A percentile compares a stretch with the other conserved stretches of the same genome.
These are phyloP conservation scores for Neurospora sp. DNA, from an alignment of 495 filamentous ascomycete species.

Conservation along the genomic window DNA sequence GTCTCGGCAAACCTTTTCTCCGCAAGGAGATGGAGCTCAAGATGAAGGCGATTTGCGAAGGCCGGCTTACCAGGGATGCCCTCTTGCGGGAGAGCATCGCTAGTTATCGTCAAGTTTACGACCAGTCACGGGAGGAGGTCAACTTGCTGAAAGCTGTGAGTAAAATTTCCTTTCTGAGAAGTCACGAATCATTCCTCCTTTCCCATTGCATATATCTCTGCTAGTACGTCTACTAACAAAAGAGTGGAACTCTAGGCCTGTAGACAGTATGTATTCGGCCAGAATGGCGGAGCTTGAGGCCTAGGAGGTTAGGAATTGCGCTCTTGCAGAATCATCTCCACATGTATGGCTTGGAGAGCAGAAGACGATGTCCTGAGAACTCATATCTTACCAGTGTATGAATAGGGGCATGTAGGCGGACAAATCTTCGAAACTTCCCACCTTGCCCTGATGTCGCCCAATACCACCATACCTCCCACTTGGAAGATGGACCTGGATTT, in stretches of 20 bases:
- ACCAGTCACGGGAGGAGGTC: constrained; percentile 62
- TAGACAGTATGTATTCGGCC: constrained; percentile 34
- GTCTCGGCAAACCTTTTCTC: constrained; percentile 91
- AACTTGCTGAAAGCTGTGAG: constrained; percentile 64
- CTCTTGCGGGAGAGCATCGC: constrained; percentile 72
- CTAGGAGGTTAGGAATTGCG: not conserved
- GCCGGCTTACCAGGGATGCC: constrained; percentile 57
- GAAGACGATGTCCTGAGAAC: not conserved
- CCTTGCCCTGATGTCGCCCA: not conserved
- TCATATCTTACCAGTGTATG: not conserved
- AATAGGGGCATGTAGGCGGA: not conserved
- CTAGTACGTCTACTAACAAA: not conserved
- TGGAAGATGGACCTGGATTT: not conserved
- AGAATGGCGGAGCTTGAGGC: constrained; percentile 10
- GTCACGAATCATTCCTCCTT: not conserved
- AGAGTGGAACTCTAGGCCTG: constrained; percentile 26
- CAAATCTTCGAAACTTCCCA: not conserved
- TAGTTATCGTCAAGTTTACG: constrained; percentile 76
- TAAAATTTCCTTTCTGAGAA: not conserved
- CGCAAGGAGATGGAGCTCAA: constrained; percentile 94
- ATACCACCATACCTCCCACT: not conserved
- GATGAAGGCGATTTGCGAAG: constrained; percentile 92
- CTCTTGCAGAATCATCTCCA: not conserved
- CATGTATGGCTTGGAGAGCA: not conserved
- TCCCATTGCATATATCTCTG: not conserved